A percentile compares a stretch with the other conserved stretches of the same genome.
These are phyloP conservation scores for Coemansia sp. DNA, from an alignment of 192 early-diverging fungal genomes.

Conservation along the genomic window DNA sequence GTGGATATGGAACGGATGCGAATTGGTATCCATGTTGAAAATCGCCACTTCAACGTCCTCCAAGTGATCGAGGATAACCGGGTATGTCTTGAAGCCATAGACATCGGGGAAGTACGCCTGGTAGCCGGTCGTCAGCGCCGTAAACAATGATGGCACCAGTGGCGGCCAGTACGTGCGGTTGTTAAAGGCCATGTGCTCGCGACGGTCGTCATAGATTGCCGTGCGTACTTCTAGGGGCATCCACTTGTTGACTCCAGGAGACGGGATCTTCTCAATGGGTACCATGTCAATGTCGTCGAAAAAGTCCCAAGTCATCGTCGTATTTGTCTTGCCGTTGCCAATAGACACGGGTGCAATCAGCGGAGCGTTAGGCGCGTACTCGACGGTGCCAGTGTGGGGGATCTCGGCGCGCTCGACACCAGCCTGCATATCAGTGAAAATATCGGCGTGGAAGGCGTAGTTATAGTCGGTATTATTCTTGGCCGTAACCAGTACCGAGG, in stretches of 20 bases:
- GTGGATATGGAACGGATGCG: conserved; percentile 84
- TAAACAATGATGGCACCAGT: conserved; percentile 64
- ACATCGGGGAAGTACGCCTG: conserved; percentile 57
- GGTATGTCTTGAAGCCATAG: conserved; percentile 65
- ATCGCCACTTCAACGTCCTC: conserved; percentile 70
- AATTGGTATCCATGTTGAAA: conserved; percentile 72
- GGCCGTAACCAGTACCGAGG: conserved; percentile 77
- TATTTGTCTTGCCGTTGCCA: background rate
- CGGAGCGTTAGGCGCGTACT: conserved; percentile 28
- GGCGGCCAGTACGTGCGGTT: conserved; percentile 64
- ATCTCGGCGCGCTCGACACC: conserved; percentile 34
- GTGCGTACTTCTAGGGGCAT: conserved; percentile 61
- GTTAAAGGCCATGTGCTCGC: conserved; percentile 80
- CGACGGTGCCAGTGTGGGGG: conserved; percentile 39
- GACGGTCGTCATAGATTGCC: conserved; percentile 62
- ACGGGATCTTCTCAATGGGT: conserved; percentile 43
- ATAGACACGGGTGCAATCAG: conserved; percentile 17
- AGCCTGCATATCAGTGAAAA: conserved; percentile 53
- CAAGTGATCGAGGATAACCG: conserved; percentile 62
- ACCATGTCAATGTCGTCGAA: conserved; percentile 65
- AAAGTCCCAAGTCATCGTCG: conserved; percentile 44
- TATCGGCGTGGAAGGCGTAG: conserved; percentile 71
- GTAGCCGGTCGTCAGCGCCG: conserved; percentile 63
- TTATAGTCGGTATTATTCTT: conserved; percentile 58
- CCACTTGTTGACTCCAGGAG: conserved; percentile 45